phyloP scores from a whole-genome alignment of 2,329 filamentous ascomycete species.

The Ambrosiella beaveri region DNA sequence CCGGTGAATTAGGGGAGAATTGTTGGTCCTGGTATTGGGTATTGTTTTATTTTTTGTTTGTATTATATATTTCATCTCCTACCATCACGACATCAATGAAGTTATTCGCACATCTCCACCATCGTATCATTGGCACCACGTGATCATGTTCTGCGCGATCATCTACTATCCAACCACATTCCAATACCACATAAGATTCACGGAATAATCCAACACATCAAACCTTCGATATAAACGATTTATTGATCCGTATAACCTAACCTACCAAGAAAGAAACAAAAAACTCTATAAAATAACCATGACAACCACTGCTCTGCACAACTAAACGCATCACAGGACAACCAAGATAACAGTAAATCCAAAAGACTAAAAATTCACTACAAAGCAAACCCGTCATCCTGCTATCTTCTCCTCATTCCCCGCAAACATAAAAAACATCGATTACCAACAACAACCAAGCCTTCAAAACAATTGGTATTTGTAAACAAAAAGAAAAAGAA shows the following conservation, averaged over 20 bases:
- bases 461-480: slow-evolving; percentile 4
- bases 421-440: background rate
- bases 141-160: no score
- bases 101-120: background rate
- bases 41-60: background rate
- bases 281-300: no score
- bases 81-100: no score
- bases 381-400: background rate
- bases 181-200: no score
- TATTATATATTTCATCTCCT: background rate
- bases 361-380: background rate
- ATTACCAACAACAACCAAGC: background rate
- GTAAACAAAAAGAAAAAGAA: slow-evolving; percentile 2
- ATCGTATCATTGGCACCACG: no score
- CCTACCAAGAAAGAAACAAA: no score
- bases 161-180: no score
- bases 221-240: no score
- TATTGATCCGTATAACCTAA: no score
- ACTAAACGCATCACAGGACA: background rate
- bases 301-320: background rate
- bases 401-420: background rate
- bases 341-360: background rate
- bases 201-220: no score
- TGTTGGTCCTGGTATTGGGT: background rate
- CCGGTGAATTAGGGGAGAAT: slow-evolving; percentile 6